These are phyloP conservation scores for Sclerotinia sclerotiorum DNA, from an alignment of 2,329 filamentous ascomycete species.

Conservation along the genomic window DNA sequence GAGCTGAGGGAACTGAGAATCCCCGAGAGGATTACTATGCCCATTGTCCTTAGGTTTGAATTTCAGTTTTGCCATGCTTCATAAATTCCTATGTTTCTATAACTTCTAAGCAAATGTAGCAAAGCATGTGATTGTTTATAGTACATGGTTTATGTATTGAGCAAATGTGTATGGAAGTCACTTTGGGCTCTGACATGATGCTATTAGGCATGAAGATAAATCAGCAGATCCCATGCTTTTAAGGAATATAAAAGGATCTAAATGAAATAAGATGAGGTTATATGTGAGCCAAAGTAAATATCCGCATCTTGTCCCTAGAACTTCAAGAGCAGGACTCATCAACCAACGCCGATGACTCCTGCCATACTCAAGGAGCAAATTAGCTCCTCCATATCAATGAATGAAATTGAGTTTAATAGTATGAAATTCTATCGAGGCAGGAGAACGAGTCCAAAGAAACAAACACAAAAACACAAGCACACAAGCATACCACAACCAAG, in stretches of 20 bases:
- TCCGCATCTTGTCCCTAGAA: background rate
- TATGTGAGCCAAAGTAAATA: background rate
- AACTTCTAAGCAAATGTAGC: background rate
- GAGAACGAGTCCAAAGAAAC: background rate
- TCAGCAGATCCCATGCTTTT: background rate
- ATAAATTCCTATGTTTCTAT: background rate
- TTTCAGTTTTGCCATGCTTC: background rate
- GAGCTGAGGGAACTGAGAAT: slow-evolving; percentile 69
- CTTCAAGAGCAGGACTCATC: background rate
- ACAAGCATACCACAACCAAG: slow-evolving; percentile 71
- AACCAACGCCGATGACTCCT: background rate
- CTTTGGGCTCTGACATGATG: rapidly evolving
- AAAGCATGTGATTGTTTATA: background rate
- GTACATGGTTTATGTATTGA: background rate
- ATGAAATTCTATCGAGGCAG: background rate
- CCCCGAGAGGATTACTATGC: slow-evolving; percentile 78
- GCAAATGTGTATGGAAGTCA: background rate
- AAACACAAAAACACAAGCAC: slow-evolving; percentile 38
- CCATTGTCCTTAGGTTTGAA: slow-evolving; percentile 68
- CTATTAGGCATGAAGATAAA: too few species aligned
- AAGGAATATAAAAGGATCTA: background rate
- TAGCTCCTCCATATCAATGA: background rate
- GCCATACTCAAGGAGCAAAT: background rate
- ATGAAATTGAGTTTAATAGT: background rate
- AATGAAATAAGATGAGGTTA: background rate